Conservation (phyloP, 139 green algal genomes). For the Chlamydomonas sp. region DNA sequence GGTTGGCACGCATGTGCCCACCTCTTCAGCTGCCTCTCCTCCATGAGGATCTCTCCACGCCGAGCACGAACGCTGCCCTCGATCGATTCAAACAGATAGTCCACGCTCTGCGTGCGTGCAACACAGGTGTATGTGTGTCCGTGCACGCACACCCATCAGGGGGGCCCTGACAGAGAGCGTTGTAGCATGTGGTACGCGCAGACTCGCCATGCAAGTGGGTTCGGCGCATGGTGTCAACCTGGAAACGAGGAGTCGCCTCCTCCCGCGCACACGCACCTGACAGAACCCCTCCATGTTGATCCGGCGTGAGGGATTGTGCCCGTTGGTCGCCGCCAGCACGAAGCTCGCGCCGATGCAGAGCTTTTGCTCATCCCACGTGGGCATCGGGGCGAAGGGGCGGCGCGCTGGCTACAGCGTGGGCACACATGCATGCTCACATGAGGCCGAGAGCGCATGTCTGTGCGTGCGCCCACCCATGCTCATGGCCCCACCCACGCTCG, state of each 20-base stretch:
- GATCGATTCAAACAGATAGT: constrained; percentile 35
- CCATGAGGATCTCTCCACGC: constrained; percentile 43
- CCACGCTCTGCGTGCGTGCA: constrained; percentile 29
- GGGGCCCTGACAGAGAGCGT: no score
- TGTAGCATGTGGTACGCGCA: no score
- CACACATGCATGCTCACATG: not conserved
- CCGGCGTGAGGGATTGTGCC: constrained; percentile 42
- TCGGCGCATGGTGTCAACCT: no score
- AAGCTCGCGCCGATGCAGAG: constrained; percentile 71
- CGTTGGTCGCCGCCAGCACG: constrained; percentile 62
- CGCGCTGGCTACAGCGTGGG: not conserved
- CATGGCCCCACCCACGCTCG: no score
- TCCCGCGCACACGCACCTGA: constrained; percentile 7
- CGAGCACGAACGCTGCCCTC: constrained; percentile 29
- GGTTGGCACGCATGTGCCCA: constrained; percentile 15
- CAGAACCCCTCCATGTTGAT: constrained; percentile 69
- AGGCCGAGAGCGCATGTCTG: not conserved
- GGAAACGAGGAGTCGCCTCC: constrained; percentile 23
- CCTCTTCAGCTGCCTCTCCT: constrained; percentile 41
- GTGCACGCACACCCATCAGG: no score
- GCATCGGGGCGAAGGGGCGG: constrained; percentile 30
- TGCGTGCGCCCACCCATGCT: not conserved
- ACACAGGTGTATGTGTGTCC: no score
- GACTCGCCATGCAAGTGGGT: no score
- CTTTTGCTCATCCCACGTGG: constrained; percentile 54